Evolutionary conservation across 2,329 filamentous ascomycete species (phyloP).

Genomic region (Fusarium austroafricanum): DNA sequence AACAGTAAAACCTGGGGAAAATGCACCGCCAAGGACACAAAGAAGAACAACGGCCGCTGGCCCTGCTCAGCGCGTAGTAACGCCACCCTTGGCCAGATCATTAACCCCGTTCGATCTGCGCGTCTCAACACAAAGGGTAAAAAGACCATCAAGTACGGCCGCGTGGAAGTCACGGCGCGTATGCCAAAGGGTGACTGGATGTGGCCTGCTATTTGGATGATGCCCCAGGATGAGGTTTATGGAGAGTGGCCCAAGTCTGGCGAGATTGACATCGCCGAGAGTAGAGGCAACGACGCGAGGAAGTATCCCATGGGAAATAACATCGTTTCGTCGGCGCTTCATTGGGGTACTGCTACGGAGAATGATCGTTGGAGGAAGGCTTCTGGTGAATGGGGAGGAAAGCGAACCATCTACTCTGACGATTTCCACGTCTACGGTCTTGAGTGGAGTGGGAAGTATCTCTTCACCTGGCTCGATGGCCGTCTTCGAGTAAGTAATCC

Average conservation of each 20-base stretch:
- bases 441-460: slow-evolving; percentile 63
- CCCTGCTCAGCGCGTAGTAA: slow-evolving; percentile 57
- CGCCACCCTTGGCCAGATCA: slow-evolving; percentile 56
- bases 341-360: slow-evolving; percentile 55
- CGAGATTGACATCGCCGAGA: slow-evolving; percentile 66
- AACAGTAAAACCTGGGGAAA: slow-evolving; percentile 45
- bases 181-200: slow-evolving; percentile 66
- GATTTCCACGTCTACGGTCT: slow-evolving; percentile 62
- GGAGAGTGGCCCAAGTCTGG: slow-evolving; percentile 63
- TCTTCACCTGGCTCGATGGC: slow-evolving; percentile 63
- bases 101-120: slow-evolving; percentile 62
- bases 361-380: slow-evolving; percentile 50
- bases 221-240: slow-evolving; percentile 60
- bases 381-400: slow-evolving; percentile 47
- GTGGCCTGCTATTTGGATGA: slow-evolving; percentile 61
- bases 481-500: slow-evolving; percentile 52
- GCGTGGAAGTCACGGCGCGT: slow-evolving; percentile 65
- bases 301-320: slow-evolving; percentile 50
- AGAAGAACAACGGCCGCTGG: slow-evolving; percentile 30
- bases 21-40: slow-evolving; percentile 52
- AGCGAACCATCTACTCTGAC: slow-evolving; percentile 52
- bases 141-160: slow-evolving; percentile 60
- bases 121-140: slow-evolving; percentile 56
- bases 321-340: slow-evolving; percentile 55
- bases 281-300: slow-evolving; percentile 59